These are phyloP conservation scores for Apiotrichum brassicae DNA, from an alignment of 1,284 basidiomycete species.

Conservation along the genomic window DNA sequence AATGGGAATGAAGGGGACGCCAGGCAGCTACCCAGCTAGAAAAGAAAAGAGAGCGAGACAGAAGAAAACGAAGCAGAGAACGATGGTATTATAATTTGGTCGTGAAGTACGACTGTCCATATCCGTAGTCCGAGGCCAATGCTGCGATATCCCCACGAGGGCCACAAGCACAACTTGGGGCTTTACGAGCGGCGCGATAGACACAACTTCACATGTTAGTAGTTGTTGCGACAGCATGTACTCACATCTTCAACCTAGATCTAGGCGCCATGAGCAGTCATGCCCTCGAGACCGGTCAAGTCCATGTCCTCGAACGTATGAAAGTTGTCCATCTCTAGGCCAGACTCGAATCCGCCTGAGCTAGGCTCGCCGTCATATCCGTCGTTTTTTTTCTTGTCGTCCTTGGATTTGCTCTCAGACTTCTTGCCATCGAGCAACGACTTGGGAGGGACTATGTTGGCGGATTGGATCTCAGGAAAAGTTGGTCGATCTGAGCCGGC, in stretches of 20 bases:
- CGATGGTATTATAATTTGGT: too few relatives aligned
- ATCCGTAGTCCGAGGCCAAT: too few relatives aligned
- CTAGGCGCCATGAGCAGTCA: conserved; percentile 15
- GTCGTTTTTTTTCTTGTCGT: neutral
- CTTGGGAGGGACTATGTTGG: conserved; percentile 18
- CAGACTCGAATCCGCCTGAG: conserved; percentile 15
- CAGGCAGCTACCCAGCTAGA: too few relatives aligned
- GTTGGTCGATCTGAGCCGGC: conserved; percentile 54
- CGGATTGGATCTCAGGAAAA: conserved; percentile 15
- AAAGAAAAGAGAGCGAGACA: too few relatives aligned
- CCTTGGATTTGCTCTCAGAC: conserved; percentile 3
- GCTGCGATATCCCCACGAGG: too few relatives aligned
- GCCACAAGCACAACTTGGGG: too few relatives aligned
- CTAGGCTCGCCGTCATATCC: neutral
- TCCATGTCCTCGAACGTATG: conserved; percentile 39
- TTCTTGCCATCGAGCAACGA: conserved; percentile 13
- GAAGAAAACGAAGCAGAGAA: too few relatives aligned
- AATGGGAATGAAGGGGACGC: too few relatives aligned
- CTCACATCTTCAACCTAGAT: neutral
- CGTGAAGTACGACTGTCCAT: too few relatives aligned
- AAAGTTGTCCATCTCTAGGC: conserved; percentile 27
- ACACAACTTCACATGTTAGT: too few relatives aligned
- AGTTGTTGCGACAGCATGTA: too few relatives aligned
- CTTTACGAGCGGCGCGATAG: too few relatives aligned
- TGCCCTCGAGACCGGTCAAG: conserved; percentile 28